Percentiles rank a stretch among this genome's conserved stretches.
phyloP scores from a whole-genome alignment of 495 filamentous ascomycete genomes.

The Hyaloscypha hepaticicola region DNA sequence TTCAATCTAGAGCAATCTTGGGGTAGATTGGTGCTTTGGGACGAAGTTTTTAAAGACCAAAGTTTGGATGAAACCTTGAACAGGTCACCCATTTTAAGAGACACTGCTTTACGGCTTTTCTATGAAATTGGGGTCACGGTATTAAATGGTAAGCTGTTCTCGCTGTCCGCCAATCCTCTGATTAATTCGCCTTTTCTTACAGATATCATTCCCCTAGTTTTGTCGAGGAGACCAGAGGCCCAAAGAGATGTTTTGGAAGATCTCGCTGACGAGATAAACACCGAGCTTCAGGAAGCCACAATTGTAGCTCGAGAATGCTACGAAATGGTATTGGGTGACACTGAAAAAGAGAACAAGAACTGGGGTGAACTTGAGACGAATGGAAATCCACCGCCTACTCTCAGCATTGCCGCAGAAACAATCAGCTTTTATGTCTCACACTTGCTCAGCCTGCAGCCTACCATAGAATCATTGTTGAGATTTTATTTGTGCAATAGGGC shows the following conservation, averaged over 20 bases:
- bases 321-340: too few relatives aligned
- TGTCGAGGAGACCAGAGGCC: too few relatives aligned
- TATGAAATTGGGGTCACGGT: neutral
- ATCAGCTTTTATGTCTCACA: neutral
- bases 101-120: neutral
- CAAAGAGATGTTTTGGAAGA: too few relatives aligned
- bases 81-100: neutral
- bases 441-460: neutral
- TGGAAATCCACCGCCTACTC: neutral
- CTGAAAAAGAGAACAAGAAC: too few relatives aligned
- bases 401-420: neutral
- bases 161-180: neutral
- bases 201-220: neutral
- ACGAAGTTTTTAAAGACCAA: neutral
- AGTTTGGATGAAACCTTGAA: neutral
- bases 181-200: neutral
- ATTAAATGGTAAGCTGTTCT: neutral
- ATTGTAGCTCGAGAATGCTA: neutral
- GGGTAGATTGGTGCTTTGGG: neutral
- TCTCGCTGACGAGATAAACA: too few relatives aligned
- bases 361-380: too few relatives aligned
- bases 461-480: neutral
- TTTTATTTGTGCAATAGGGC: neutral
- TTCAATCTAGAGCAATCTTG: constrained; percentile 1
- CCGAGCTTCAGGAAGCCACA: neutral